phyloP scores from a whole-genome alignment of 257 asterid species.

The Echites panduratus region DNA sequence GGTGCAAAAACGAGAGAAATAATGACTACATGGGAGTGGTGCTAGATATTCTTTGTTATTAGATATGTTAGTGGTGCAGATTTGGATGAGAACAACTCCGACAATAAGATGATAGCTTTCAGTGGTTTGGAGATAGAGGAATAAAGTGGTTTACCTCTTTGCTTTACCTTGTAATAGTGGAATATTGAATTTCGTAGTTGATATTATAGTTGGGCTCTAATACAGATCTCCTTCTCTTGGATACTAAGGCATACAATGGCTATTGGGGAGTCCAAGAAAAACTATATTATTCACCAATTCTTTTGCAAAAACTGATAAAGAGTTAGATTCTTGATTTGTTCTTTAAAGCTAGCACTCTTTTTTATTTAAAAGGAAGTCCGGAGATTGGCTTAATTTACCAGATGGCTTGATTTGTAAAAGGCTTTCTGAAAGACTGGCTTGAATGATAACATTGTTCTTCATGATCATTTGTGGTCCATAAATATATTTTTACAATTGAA shows the following conservation, averaged over 20 bases:
- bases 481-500: background rate
- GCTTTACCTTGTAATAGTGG: background rate
- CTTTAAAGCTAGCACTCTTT: background rate
- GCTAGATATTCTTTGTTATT: constrained; percentile 87
- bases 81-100: constrained; percentile 48
- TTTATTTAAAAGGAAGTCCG: background rate
- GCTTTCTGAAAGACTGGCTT: background rate
- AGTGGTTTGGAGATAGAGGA: background rate
- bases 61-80: constrained; percentile 97
- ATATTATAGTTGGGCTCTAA: background rate
- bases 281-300: background rate
- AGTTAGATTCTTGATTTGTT: constrained; percentile 1
- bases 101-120: constrained; percentile 12
- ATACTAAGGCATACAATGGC: background rate
- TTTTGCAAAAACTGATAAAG: background rate
- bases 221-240: background rate
- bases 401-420: background rate
- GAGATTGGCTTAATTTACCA: background rate
- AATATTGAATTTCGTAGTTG: background rate
- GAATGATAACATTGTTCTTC: background rate
- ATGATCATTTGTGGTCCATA: background rate
- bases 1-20: constrained; percentile 30
- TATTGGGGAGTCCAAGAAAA: background rate
- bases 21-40: constrained; percentile 36
- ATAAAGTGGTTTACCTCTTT: background rate